Evolutionary conservation across 2,329 filamentous ascomycete genomes (phyloP).

Genomic region (Fusarium heterosporum): DNA sequence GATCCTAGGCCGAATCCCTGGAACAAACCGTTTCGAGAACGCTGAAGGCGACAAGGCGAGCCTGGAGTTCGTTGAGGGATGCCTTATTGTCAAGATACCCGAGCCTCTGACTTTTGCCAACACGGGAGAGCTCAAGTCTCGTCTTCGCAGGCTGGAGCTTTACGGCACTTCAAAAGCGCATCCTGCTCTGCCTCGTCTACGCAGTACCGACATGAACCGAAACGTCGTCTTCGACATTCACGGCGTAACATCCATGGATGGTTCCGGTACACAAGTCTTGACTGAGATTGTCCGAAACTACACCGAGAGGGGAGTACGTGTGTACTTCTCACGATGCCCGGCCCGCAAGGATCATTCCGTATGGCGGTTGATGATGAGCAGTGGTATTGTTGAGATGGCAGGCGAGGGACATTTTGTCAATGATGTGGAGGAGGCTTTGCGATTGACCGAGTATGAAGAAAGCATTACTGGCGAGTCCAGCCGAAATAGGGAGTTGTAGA

Average conservation of each 20-base stretch:
- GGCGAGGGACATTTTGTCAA: constrained; percentile 82
- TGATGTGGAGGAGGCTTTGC: constrained; percentile 86
- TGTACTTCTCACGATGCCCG: constrained; percentile 76
- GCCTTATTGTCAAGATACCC: constrained; percentile 95
- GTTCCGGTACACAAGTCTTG: constrained; percentile 91
- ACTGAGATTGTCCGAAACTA: constrained; percentile 89
- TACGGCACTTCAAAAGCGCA: constrained; percentile 90
- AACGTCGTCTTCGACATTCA: constrained; percentile 98
- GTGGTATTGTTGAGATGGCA: constrained; percentile 86
- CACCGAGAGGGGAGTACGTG: constrained; percentile 77
- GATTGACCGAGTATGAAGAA: constrained; percentile 80
- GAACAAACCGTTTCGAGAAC: constrained; percentile 86
- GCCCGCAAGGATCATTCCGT: constrained; percentile 64
- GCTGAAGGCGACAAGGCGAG: constrained; percentile 78
- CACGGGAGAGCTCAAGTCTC: constrained; percentile 88
- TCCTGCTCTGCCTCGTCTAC: constrained; percentile 84
- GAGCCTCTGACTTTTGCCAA: constrained; percentile 98
- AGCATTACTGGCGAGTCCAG: constrained; percentile 49
- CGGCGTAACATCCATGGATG: constrained; percentile 94
- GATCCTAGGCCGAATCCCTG: constrained; percentile 89
- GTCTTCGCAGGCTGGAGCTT: constrained; percentile 84
- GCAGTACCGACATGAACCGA: constrained; percentile 82
- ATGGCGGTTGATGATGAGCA: constrained; percentile 78
- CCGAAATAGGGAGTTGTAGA: constrained; percentile 21
- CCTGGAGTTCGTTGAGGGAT: constrained; percentile 91